Conservation (phyloP, 768 basidiomycete species). For the Clathrus columnatus region DNA sequence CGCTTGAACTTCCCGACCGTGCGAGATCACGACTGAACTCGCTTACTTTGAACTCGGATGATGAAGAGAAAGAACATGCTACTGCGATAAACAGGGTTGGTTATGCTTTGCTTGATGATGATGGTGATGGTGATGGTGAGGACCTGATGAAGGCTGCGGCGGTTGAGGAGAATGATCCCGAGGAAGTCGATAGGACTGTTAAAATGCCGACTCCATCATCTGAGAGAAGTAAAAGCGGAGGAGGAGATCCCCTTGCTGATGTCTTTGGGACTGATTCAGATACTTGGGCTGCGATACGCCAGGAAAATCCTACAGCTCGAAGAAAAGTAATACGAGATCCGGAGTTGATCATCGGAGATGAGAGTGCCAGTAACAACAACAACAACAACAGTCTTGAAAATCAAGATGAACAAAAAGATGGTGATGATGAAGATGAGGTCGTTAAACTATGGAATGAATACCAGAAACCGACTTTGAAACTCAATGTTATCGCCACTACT, state of each 20-base stretch:
- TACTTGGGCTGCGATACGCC: conserved; percentile 48
- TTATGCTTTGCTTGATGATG: conserved; percentile 14
- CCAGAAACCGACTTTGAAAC: conserved; percentile 9
- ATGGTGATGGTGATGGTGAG: conserved; percentile 25
- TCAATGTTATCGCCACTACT: not conserved
- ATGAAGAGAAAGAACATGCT: not conserved
- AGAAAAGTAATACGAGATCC: conserved; percentile 23
- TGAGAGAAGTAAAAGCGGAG: conserved; percentile 17
- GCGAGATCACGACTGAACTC: not conserved
- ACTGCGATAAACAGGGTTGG: not conserved
- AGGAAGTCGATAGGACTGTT: conserved; percentile 33
- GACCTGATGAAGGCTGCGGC: conserved; percentile 29
- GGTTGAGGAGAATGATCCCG: conserved; percentile 19
- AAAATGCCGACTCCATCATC: conserved; percentile 23
- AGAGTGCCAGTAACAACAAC: conserved; percentile 7
- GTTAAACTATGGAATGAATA: conserved; percentile 15
- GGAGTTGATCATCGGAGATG: conserved; percentile 21
- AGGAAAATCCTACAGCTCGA: not conserved
- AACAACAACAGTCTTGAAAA: conserved; percentile 17
- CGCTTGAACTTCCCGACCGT: conserved; percentile 4
- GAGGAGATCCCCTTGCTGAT: conserved; percentile 46
- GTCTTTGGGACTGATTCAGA: conserved; percentile 58
- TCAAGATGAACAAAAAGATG: conserved; percentile 17
- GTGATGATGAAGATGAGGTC: conserved; percentile 19
- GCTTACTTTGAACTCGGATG: not conserved